Percentiles rank a stretch among this genome's conserved stretches.
Evolutionary conservation across 2,329 filamentous ascomycete genomes (phyloP).

Genomic region (Fusarium cicatricum): DNA sequence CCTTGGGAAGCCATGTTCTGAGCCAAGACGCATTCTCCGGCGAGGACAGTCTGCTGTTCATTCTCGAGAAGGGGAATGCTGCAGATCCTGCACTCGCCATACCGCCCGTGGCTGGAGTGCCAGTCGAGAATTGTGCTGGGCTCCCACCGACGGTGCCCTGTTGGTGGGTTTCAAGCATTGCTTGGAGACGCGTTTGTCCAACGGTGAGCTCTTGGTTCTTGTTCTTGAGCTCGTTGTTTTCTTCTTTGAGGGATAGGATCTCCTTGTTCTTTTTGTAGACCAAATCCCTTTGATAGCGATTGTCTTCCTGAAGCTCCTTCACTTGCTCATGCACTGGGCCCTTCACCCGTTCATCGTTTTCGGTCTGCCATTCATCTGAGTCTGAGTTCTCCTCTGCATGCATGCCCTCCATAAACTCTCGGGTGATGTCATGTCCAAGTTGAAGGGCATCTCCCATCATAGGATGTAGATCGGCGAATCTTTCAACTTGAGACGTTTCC

Average conservation of each 20-base stretch:
- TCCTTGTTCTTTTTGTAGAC: not conserved
- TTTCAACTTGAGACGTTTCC: not conserved
- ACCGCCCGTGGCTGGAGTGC: not conserved
- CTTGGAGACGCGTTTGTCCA: not conserved
- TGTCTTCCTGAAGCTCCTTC: not conserved
- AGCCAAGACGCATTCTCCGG: not conserved
- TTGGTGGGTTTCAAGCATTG: not conserved
- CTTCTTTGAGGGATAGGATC: not conserved
- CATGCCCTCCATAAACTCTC: not conserved
- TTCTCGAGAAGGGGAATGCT: not conserved
- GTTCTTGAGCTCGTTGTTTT: not conserved
- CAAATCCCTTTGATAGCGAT: not conserved
- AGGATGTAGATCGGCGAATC: not conserved
- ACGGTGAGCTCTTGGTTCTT: not conserved
- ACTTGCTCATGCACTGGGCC: no score
- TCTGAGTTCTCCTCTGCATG: not conserved
- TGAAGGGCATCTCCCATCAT: conserved; percentile 3
- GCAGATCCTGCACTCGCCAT: not conserved
- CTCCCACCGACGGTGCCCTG: not conserved
- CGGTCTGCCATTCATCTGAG: not conserved
- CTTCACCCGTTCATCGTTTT: not conserved
- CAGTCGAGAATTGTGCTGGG: not conserved
- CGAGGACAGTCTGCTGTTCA: not conserved
- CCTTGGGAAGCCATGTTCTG: not conserved
- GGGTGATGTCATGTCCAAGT: not conserved